Conservation (phyloP, 306 rosid genomes). For the Quercus mongolica region DNA sequence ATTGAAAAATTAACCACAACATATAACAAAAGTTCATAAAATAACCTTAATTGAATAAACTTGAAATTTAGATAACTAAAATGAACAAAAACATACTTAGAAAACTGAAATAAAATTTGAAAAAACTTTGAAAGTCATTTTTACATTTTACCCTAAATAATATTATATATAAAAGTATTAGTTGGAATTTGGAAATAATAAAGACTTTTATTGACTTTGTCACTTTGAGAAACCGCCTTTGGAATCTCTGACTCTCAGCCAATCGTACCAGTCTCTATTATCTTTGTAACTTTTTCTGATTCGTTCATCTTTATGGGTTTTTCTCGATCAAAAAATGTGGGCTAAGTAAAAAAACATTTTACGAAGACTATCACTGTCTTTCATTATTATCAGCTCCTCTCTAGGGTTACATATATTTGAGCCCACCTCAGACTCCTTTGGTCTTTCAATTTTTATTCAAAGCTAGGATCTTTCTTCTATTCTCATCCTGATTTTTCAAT, state of each 20-base stretch:
- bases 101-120: no score
- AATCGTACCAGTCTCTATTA: not conserved
- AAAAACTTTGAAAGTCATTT: no score
- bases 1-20: no score
- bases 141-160: not conserved
- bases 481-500: not conserved
- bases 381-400: not conserved
- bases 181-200: no score
- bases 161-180: not conserved
- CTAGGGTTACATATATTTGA: constrained; percentile 30
- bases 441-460: not conserved
- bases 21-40: no score
- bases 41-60: no score
- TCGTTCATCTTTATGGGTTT: not conserved
- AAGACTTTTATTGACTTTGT: not conserved
- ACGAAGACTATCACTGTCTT: not conserved
- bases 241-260: constrained; percentile 23
- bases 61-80: no score
- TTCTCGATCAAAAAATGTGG: not conserved
- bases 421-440: not conserved
- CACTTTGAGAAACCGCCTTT: not conserved
- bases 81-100: no score
- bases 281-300: constrained; percentile 20
- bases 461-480: not conserved
- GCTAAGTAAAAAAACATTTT: no score